These are phyloP conservation scores for Sarocladium kiliense DNA, from an alignment of 2,329 filamentous ascomycete genomes.

Conservation along the genomic window DNA sequence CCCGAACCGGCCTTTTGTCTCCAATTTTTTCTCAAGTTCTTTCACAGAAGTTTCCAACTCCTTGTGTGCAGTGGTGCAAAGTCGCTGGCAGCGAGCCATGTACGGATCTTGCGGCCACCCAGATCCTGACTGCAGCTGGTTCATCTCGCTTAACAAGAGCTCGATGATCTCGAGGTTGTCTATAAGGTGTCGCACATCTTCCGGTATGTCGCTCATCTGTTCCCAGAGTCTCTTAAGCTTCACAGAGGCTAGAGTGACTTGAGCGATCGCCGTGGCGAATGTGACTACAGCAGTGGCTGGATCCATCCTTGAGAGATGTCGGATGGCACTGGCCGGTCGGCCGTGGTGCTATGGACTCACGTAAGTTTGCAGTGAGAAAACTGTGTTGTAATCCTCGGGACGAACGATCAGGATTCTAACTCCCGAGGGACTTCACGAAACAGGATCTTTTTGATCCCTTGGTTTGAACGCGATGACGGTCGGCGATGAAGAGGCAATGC, in stretches of 20 bases:
- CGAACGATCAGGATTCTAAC: too few species aligned
- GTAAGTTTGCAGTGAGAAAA: too few species aligned
- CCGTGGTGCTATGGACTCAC: neutral
- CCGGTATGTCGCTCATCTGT: neutral
- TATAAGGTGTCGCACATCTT: conserved; percentile 12
- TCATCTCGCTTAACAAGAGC: neutral
- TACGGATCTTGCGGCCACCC: neutral
- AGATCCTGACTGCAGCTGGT: neutral
- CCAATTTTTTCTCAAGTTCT: neutral
- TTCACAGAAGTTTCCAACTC: neutral
- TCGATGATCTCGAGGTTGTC: conserved; percentile 13
- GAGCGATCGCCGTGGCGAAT: neutral
- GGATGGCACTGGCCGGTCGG: neutral
- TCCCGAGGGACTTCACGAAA: too few species aligned
- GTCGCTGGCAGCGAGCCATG: neutral
- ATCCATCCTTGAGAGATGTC: neutral
- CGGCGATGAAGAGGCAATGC: too few species aligned
- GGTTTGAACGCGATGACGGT: too few species aligned
- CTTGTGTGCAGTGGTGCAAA: neutral
- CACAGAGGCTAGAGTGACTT: neutral
- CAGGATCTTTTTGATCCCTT: too few species aligned
- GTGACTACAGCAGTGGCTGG: neutral
- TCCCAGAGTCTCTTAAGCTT: neutral
- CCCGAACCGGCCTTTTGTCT: neutral
- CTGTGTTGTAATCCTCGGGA: too few species aligned